Conservation (phyloP, 2,329 filamentous ascomycete species). For the Ophiostoma sp. region DNA sequence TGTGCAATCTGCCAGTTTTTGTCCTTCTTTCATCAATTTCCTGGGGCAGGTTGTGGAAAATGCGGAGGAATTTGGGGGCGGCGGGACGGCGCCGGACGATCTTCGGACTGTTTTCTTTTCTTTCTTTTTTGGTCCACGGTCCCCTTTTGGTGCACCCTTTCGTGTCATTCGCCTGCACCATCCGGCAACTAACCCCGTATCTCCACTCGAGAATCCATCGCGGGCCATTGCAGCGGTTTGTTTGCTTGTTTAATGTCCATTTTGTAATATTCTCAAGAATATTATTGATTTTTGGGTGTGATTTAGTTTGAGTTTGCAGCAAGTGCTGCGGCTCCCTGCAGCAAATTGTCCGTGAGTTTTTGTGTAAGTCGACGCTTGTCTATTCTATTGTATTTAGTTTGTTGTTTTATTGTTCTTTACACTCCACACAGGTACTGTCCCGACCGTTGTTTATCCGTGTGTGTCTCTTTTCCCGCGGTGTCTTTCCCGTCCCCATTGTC, state of each 20-base stretch:
- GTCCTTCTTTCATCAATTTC: neutral
- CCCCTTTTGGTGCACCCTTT: too few relatives aligned
- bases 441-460: neutral
- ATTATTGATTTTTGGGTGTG: neutral
- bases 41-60: neutral
- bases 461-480: neutral
- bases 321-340: neutral
- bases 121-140: neutral
- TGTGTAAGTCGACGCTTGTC: neutral
- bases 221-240: neutral
- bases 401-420: neutral
- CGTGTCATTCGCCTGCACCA: neutral
- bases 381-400: neutral
- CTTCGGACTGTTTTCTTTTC: constrained; percentile 5
- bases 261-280: neutral
- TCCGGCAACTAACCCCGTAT: neutral
- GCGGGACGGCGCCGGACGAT: neutral
- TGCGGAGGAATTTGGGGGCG: neutral
- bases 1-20: neutral
- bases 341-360: neutral
- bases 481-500: neutral
- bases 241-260: neutral
- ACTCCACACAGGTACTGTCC: neutral
- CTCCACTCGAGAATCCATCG: neutral
- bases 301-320: neutral